Evolutionary conservation across 1,139 yeast species (phyloP).

Genomic region (Citeromyces hawaiiensis): DNA sequence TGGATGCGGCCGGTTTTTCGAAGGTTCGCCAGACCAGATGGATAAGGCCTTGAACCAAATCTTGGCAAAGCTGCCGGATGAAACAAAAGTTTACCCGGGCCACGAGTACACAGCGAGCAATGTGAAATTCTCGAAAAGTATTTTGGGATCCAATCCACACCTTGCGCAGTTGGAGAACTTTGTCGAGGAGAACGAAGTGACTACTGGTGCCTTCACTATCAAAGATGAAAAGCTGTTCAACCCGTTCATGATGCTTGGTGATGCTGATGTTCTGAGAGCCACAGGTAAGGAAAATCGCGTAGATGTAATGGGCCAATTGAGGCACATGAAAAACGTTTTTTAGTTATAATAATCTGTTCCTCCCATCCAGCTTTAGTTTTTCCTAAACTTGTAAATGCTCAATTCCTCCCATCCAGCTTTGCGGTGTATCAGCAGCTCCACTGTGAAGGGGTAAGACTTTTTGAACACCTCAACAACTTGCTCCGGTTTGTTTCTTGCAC

Average conservation of each 20-base stretch:
- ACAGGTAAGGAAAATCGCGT: constrained; percentile 23
- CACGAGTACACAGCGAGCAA: constrained; percentile 89
- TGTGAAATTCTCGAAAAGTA: constrained; percentile 57
- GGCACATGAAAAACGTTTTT: constrained; percentile 21
- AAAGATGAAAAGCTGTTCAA: constrained; percentile 72
- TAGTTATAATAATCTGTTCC: constrained; percentile 47
- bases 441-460: constrained; percentile 27
- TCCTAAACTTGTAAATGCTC: constrained; percentile 45
- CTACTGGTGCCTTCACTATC: constrained; percentile 79
- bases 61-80: constrained; percentile 47
- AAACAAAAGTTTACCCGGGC: constrained; percentile 77
- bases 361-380: constrained; percentile 86
- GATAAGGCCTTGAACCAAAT: constrained; percentile 45
- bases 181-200: constrained; percentile 41
- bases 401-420: constrained; percentile 97
- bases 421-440: constrained; percentile 36
- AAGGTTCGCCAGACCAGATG: constrained; percentile 81
- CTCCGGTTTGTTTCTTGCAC: constrained; percentile 78
- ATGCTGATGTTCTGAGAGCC: constrained; percentile 26
- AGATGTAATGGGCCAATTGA: constrained; percentile 30
- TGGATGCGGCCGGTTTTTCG: constrained; percentile 96
- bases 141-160: constrained; percentile 39
- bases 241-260: constrained; percentile 74
- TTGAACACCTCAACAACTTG: constrained; percentile 36
- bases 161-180: constrained; percentile 39